Evolutionary conservation across 1,284 basidiomycete species (phyloP).

Genomic region (Trichosporon inkin): DNA sequence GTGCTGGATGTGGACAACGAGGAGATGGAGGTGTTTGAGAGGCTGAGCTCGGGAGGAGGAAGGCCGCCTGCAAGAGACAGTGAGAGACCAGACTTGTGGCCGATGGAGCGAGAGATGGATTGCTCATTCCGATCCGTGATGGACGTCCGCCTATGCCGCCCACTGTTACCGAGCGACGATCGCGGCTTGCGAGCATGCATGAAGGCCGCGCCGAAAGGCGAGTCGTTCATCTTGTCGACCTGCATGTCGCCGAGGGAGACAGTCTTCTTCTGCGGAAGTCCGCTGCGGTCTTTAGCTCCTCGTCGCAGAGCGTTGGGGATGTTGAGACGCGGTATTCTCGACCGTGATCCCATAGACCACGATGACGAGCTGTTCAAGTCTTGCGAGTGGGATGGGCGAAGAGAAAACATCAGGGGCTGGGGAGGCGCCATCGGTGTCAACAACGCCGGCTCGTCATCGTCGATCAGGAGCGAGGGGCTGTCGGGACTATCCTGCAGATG

Average conservation of each 20-base stretch:
- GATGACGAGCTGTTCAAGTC: conserved; percentile 25
- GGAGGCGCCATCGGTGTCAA: conserved; percentile 11
- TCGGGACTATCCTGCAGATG: conserved; percentile 7
- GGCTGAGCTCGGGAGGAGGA: conserved; percentile 35
- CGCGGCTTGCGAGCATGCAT: conserved; percentile 19
- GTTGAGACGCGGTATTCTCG: conserved; percentile 28
- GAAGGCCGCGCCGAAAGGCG: conserved; percentile 34
- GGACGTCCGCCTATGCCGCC: conserved; percentile 9
- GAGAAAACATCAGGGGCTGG: conserved; percentile 34
- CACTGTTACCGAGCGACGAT: conserved; percentile 14
- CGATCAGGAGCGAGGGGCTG: conserved; percentile 12
- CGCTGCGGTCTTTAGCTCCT: conserved; percentile 10
- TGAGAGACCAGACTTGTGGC: conserved; percentile 48
- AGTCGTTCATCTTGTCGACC: conserved; percentile 33
- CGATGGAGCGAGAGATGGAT: conserved; percentile 46
- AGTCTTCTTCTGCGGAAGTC: conserved; percentile 37
- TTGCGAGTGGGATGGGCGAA: conserved; percentile 37
- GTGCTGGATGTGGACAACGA: conserved; percentile 33
- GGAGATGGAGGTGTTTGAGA: conserved; percentile 45
- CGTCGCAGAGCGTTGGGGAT: conserved; percentile 31
- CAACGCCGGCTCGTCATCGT: conserved; percentile 13
- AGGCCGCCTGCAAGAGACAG: conserved; percentile 32
- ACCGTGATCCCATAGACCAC: conserved; percentile 15
- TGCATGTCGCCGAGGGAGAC: conserved; percentile 43
- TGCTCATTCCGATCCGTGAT: conserved; percentile 14